phyloP scores from a whole-genome alignment of 345 rosid species.

The Camelina neglecta region DNA sequence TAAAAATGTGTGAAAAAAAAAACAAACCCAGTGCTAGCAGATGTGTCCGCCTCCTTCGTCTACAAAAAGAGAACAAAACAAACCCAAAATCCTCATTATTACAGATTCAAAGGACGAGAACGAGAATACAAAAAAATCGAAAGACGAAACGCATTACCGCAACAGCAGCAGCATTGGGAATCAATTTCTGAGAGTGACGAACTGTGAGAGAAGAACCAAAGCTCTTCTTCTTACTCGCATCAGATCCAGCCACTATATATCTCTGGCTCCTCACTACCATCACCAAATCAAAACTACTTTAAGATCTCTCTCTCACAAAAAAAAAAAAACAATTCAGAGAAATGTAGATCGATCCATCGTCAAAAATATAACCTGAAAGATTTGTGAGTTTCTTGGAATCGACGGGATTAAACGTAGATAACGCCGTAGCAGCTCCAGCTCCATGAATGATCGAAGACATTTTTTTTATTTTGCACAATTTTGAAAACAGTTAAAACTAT shows the following conservation, averaged over 20 bases:
- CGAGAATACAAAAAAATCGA: not conserved
- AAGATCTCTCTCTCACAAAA: not conserved
- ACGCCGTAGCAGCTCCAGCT: conserved; percentile 61
- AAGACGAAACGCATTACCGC: conserved; percentile 51
- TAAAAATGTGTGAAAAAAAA: not conserved
- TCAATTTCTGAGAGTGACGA: conserved; percentile 54
- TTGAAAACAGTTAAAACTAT: not conserved
- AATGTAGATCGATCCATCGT: conserved; percentile 12
- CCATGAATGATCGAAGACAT: conserved; percentile 76
- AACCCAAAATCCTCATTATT: not conserved
- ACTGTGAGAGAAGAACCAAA: conserved; percentile 45
- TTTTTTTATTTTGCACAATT: conserved; percentile 26
- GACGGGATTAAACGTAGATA: conserved; percentile 52
- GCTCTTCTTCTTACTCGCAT: conserved; percentile 46
- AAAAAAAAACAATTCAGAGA: not conserved
- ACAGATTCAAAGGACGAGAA: not conserved
- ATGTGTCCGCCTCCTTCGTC: conserved; percentile 65
- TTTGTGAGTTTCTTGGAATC: conserved; percentile 62
- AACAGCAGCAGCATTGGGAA: conserved; percentile 92
- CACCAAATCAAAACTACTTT: not conserved
- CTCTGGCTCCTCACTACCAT: conserved; percentile 57
- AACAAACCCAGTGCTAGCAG: conserved; percentile 70
- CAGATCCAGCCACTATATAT: conserved; percentile 65
- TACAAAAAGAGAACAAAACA: conserved; percentile 31
- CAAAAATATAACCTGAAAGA: conserved; percentile 70